phyloP scores from a whole-genome alignment of 768 basidiomycete species.

The Russula ochroleuca region DNA sequence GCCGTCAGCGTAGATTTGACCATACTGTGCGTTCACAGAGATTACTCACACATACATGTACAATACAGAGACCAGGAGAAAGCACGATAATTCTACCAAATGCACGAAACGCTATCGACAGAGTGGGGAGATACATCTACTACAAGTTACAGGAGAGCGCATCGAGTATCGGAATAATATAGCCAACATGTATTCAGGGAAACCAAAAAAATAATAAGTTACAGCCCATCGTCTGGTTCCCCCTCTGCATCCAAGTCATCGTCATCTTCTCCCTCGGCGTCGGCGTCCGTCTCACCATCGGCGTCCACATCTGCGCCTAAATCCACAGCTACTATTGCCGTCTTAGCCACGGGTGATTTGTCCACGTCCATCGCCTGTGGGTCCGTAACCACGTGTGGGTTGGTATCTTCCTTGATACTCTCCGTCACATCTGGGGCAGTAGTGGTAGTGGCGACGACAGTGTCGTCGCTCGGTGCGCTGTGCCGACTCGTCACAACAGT shows the following conservation, averaged over 20 bases:
- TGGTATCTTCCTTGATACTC: conserved; percentile 13
- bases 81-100: conserved; percentile 6
- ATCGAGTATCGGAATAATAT: conserved; percentile 15
- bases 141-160: conserved; percentile 12
- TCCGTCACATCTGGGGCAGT: background rate
- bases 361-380: conserved; percentile 26
- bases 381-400: background rate
- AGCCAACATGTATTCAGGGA: conserved; percentile 14
- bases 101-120: conserved; percentile 3
- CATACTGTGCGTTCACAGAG: background rate
- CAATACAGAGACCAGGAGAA: conserved; percentile 1
- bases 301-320: conserved; percentile 29
- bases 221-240: conserved; percentile 32
- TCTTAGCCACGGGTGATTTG: conserved; percentile 26
- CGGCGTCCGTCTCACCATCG: conserved; percentile 44
- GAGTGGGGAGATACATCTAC: conserved; percentile 22
- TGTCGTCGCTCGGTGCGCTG: conserved; percentile 58
- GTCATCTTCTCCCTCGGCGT: conserved; percentile 39
- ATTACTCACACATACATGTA: conserved; percentile 9
- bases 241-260: conserved; percentile 35
- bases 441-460: conserved; percentile 41
- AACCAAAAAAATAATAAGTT: conserved; percentile 22
- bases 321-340: background rate
- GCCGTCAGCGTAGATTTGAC: background rate
- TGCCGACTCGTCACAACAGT: conserved; percentile 47